Conservation (phyloP, 2,329 filamentous ascomycete species). For the Sclerotinia glacialis region DNA sequence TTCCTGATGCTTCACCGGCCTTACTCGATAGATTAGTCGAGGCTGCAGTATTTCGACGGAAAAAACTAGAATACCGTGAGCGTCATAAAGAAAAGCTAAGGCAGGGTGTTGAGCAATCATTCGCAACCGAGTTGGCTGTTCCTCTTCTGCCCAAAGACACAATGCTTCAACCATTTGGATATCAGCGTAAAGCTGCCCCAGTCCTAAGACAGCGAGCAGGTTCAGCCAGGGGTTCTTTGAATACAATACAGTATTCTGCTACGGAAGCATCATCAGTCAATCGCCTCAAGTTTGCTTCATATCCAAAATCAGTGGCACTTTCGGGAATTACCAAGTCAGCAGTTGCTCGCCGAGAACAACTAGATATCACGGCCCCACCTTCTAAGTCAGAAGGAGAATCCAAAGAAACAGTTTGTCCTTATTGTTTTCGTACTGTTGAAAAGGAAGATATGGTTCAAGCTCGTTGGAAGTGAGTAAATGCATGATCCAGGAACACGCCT, state of each 20-base stretch:
- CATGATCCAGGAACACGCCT: neutral
- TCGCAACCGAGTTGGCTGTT: neutral
- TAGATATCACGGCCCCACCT: slow-evolving; percentile 1
- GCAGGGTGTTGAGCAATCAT: slow-evolving; percentile 3
- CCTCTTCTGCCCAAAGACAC: neutral
- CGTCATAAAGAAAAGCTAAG: slow-evolving; percentile 14
- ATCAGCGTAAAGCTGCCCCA: neutral
- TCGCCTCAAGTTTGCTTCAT: slow-evolving; percentile 11
- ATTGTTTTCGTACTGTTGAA: slow-evolving; percentile 7
- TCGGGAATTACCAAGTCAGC: slow-evolving; percentile 5
- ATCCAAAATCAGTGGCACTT: slow-evolving; percentile 14
- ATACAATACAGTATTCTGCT: slow-evolving; percentile 14
- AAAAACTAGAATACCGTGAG: slow-evolving; percentile 11
- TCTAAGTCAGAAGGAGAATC: neutral
- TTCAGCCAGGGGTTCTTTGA: neutral
- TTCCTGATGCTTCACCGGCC: neutral
- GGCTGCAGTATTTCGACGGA: slow-evolving; percentile 13
- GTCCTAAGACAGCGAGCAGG: neutral
- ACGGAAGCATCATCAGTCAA: slow-evolving; percentile 15
- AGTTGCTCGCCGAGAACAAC: slow-evolving; percentile 6
- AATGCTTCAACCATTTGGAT: neutral
- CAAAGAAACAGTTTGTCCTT: neutral
- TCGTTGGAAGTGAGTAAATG: slow-evolving; percentile 3
- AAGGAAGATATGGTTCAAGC: neutral
- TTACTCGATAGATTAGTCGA: slow-evolving; percentile 2